phyloP scores from a whole-genome alignment of 306 rosid species.

The Castanospermum australe region DNA sequence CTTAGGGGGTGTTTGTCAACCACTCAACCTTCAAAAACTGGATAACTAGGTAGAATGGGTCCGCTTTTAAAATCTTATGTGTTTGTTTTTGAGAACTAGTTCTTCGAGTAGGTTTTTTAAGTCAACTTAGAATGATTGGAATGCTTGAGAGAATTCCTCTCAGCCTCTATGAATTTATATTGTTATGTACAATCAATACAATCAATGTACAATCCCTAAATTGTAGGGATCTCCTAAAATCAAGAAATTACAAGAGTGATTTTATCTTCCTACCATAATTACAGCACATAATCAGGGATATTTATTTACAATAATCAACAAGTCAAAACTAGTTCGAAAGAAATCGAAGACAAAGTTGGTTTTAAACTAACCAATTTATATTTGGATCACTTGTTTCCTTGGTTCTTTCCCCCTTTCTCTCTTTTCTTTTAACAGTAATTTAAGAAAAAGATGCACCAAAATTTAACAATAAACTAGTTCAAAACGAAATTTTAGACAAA shows the following conservation, averaged over 20 bases:
- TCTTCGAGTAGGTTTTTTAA: not conserved
- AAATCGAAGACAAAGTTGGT: not conserved
- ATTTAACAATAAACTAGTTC: not conserved
- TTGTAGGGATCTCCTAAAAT: too few species aligned
- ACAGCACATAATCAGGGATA: too few species aligned
- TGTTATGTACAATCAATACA: too few species aligned
- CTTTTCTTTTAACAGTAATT: not conserved
- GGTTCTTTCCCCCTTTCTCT: not conserved
- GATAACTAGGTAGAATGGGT: not conserved
- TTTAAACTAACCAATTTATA: conserved; percentile 10
- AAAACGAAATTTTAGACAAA: not conserved
- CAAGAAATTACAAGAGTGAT: too few species aligned
- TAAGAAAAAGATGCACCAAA: not conserved
- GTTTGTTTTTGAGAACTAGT: not conserved
- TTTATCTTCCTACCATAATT: too few species aligned
- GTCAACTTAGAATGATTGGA: too few species aligned
- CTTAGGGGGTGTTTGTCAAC: not conserved
- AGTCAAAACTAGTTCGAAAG: not conserved
- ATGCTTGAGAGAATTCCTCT: too few species aligned
- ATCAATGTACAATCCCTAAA: too few species aligned
- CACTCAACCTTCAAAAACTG: not conserved
- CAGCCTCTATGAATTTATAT: too few species aligned
- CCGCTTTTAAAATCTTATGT: not conserved
- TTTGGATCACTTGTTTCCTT: not conserved
- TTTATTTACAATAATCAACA: too few species aligned